Evolutionary conservation across 257 asterid genomes (phyloP).

Genomic region (Solanum neorickii): DNA sequence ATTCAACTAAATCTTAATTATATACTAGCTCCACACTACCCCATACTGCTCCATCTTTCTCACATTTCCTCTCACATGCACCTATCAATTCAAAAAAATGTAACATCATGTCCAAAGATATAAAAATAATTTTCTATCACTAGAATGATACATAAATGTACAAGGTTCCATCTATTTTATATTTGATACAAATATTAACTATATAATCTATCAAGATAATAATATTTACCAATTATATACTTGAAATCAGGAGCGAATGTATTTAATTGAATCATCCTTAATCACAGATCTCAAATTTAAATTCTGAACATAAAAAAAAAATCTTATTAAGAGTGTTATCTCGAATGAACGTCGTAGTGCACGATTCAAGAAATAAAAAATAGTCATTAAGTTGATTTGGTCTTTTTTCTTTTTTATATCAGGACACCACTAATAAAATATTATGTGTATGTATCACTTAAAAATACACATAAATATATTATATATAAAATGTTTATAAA

Average conservation of each 20-base stretch:
- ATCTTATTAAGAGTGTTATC: no score
- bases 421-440: background rate
- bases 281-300: fast-evolving
- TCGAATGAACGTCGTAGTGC: fast-evolving
- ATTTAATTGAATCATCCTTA: no score
- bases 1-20: background rate
- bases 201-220: background rate
- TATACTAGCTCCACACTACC: no score
- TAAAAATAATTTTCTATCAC: background rate
- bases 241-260: background rate
- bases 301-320: no score
- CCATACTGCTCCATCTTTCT: background rate
- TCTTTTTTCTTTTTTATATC: background rate
- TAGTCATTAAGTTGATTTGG: no score
- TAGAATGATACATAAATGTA: background rate
- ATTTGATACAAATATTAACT: background rate
- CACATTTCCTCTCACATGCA: background rate
- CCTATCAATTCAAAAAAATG: background rate
- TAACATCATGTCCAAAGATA: background rate
- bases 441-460: background rate
- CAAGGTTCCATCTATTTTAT: background rate
- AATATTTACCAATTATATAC: background rate
- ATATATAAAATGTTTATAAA: background rate
- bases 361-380: no score
- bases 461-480: background rate